Percentiles rank a stretch among this genome's conserved stretches.
phyloP scores from a whole-genome alignment of 1,284 basidiomycete species.

The Trametes hirsuta region DNA sequence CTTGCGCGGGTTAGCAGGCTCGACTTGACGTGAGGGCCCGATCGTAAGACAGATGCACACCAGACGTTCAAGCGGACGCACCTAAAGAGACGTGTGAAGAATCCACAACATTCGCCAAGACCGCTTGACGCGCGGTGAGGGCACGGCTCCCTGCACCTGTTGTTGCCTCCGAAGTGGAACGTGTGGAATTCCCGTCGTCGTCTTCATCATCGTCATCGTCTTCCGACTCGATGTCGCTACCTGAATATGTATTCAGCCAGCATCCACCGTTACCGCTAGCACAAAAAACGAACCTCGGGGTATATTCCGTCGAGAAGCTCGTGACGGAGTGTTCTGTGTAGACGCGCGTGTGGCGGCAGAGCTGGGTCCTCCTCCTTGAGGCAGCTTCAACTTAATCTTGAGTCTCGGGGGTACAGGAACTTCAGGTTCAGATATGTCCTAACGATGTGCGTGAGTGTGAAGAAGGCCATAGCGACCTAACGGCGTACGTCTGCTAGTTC shows the following conservation, averaged over 20 bases:
- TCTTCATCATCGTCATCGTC: constrained; percentile 52
- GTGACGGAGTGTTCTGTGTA: constrained; percentile 32
- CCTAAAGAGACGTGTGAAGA: constrained; percentile 67
- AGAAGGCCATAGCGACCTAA: neutral
- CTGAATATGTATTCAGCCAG: neutral
- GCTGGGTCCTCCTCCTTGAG: constrained; percentile 39
- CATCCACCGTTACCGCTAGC: constrained; percentile 14
- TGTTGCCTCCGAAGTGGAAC: constrained; percentile 36
- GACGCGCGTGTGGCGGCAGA: constrained; percentile 40
- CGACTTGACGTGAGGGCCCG: constrained; percentile 33
- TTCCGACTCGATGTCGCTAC: constrained; percentile 59
- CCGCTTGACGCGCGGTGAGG: constrained; percentile 74
- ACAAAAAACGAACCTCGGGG: constrained; percentile 9
- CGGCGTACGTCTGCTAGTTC: constrained; percentile 36
- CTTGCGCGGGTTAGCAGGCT: constrained; percentile 54
- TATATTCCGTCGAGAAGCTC: constrained; percentile 35
- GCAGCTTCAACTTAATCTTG: constrained; percentile 69
- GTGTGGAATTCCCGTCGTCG: constrained; percentile 34
- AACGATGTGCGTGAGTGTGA: neutral
- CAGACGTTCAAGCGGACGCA: constrained; percentile 31
- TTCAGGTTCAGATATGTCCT: constrained; percentile 39
- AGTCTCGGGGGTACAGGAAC: constrained; percentile 39
- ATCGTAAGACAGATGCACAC: too few species aligned
- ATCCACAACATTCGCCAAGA: constrained; percentile 66
- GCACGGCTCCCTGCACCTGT: constrained; percentile 45